Conservation (phyloP, 345 rosid genomes). For the Arabidopsis arenosa region DNA sequence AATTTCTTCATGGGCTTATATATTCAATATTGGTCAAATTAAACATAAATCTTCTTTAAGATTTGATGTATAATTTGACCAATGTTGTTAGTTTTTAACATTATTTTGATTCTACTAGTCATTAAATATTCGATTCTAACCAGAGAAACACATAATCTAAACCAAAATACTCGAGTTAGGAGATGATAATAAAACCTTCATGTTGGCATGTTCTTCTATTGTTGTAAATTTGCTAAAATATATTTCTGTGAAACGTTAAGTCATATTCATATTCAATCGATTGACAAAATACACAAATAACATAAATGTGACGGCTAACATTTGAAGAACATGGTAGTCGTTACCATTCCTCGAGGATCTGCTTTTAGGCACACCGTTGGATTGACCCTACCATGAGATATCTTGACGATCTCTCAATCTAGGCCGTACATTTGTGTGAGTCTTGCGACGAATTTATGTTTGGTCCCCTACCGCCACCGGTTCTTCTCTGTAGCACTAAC, state of each 20-base stretch:
- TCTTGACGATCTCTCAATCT: neutral
- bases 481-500: slow-evolving; percentile 33
- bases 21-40: too few species aligned
- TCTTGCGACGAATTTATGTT: neutral
- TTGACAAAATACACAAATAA: neutral
- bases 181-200: neutral
- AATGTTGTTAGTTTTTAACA: neutral
- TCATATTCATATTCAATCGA: neutral
- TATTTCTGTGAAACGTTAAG: neutral
- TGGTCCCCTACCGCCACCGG: slow-evolving; percentile 42
- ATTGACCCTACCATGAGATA: slow-evolving; percentile 30
- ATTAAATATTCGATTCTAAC: neutral
- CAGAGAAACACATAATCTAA: neutral
- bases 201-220: neutral
- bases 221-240: neutral
- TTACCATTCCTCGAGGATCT: slow-evolving; percentile 11
- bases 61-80: slow-evolving; percentile 3
- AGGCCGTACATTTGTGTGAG: slow-evolving; percentile 17
- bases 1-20: neutral
- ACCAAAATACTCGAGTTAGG: neutral
- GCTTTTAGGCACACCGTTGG: slow-evolving; percentile 25
- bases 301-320: too few species aligned
- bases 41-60: too few species aligned
- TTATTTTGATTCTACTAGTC: neutral
- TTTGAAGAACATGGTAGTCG: neutral